phyloP scores from a whole-genome alignment of 768 basidiomycete species.

The Kwoniella dejecticola region DNA sequence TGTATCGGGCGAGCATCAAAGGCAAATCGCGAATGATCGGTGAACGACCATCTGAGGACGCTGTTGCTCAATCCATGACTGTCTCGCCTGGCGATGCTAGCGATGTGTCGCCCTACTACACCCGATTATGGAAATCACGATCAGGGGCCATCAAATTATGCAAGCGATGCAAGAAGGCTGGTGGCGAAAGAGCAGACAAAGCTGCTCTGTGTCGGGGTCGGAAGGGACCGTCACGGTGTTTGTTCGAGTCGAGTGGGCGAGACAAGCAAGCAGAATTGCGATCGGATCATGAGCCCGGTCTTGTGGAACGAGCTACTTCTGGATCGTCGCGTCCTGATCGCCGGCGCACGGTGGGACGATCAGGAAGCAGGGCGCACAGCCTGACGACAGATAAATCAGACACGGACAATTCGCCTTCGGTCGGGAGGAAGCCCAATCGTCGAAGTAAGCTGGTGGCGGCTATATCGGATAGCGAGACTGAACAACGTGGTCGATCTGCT shows the following conservation, averaged over 20 bases:
- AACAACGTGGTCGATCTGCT: background rate
- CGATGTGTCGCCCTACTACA: constrained; percentile 14
- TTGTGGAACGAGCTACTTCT: no score
- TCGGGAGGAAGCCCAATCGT: constrained; percentile 1
- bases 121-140: constrained; percentile 4
- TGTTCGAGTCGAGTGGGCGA: background rate
- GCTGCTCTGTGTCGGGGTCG: constrained; percentile 7
- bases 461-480: background rate
- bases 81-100: background rate
- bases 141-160: constrained; percentile 7
- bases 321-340: no score
- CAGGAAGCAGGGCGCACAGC: background rate
- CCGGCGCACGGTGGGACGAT: no score
- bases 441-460: background rate
- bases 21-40: constrained; percentile 32
- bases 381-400: background rate
- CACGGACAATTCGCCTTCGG: background rate
- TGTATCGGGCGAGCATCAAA: no score
- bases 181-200: constrained; percentile 16
- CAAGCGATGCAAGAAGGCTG: constrained; percentile 12
- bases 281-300: background rate
- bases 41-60: constrained; percentile 7
- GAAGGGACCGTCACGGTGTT: background rate
- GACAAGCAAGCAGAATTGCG: background rate
- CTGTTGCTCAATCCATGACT: background rate